phyloP scores from a whole-genome alignment of 2,329 filamentous ascomycete genomes.

The Phyllosticta capitalensis region DNA sequence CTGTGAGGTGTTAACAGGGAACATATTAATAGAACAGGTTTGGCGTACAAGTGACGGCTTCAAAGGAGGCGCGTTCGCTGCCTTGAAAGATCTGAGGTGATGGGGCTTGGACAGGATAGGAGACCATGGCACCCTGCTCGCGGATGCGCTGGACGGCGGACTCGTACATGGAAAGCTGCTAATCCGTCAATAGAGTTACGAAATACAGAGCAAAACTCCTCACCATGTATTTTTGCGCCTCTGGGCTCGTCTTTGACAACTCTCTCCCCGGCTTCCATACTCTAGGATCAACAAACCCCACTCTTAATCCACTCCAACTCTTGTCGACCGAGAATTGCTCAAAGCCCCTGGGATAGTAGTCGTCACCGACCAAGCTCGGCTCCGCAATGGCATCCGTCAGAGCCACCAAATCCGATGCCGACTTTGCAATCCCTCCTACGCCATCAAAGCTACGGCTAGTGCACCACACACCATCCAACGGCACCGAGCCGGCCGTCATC shows the following conservation, averaged over 20 bases:
- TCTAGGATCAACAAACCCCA: conserved; percentile 27
- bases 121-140: conserved; percentile 26
- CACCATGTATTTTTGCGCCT: conserved; percentile 30
- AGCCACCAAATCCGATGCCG: conserved; percentile 26
- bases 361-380: conserved; percentile 18
- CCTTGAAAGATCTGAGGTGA: conserved; percentile 23
- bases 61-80: conserved; percentile 24
- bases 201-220: too few relatives aligned
- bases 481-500: conserved; percentile 25
- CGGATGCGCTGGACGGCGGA: conserved; percentile 26
- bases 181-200: conserved; percentile 4
- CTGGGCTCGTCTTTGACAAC: conserved; percentile 24
- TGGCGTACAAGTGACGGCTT: conserved; percentile 27
- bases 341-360: conserved; percentile 17
- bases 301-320: conserved; percentile 23
- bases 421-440: conserved; percentile 27
- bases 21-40: background rate
- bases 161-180: conserved; percentile 26
- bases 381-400: conserved; percentile 26
- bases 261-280: conserved; percentile 28
- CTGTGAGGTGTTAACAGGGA: conserved; percentile 11
- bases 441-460: conserved; percentile 27
- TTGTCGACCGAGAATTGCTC: conserved; percentile 24
- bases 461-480: conserved; percentile 28
- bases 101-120: conserved; percentile 25